Base-by-base conservation (phyloP, 257 asterid species). In the Ehretia macrophylla region DNA sequence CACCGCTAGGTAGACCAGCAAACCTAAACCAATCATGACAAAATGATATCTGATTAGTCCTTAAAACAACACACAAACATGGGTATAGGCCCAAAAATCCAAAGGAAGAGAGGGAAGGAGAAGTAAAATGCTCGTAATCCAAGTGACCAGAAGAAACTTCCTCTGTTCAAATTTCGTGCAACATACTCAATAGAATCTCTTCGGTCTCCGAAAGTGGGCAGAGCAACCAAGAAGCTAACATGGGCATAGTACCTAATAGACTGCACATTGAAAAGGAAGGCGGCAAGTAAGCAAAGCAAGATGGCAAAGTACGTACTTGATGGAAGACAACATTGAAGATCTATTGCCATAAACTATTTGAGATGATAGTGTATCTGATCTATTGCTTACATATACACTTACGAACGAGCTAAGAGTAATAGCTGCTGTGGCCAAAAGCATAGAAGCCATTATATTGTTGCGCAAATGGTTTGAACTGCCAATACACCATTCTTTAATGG, bases 381-480 rank as follows among this genome's bases (percentile, higher is more conserved):
- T 64, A 66, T 81, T 84, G 81, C 93, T 83, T 14, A 78, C 90
- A 0, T 76, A 88, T 16, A 89, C 97, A 37, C 95, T 69, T 58
- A 89, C 86, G 14, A 89, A 54, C 16, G 97, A 90, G 80, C 95
- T 81, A 19, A 90, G 95, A 45, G 95, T 79, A 58, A 90, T 86
- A 60, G 97, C 92, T 14, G 82, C 73, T 1, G 98, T 85, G 4
- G 96, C 98, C 65, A 90, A 73, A 45, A 90, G 86, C 0, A 96
- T 90, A 1, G 98, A 90, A 0, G 98, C 98, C 98, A 90, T 90
- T 69, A 90, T 90, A 64, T 85, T 87, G 86, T 90, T 90, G 64
- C 95, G 89, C n/a, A n/a, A 49, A 87, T 65, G 4, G 98, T 85
- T 75, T 90, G 95, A 68, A 90, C 83, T 8, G 94, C 82, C 74